Base-by-base conservation (phyloP, 139 green algal genomes). In the Micractinium sp. region DNA sequence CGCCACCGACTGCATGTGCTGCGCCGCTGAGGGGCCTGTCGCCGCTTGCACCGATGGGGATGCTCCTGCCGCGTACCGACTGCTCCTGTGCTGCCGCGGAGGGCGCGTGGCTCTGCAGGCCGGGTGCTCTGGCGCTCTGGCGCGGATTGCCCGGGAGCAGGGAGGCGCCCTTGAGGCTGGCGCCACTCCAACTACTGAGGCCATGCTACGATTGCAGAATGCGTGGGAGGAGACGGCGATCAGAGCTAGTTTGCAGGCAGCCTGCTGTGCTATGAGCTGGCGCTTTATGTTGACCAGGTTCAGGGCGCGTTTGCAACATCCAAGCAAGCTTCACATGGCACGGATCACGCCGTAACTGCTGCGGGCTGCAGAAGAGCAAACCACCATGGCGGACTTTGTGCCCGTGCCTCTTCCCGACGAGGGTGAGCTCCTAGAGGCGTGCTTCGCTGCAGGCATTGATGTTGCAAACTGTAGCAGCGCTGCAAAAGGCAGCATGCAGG, bases 401-500 rank as follows among this genome's bases (percentile, higher is more conserved):
- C 83, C 83, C 19, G 83, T 87, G 33, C 83, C 83, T 31, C 66
- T 87, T 80, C 83, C 83, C 4, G 39, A 87, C 83, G 83, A 87
- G 38, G 67, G 83, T 80, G 38, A 67, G 83, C 19, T 12, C 15
- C 9, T 22, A 3, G 5, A 2, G 35, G 74, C 14, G 22, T 35
- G 35, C 16, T 31, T 29, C 2, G 74, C 36, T 33, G 31, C 0
- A 29, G 14, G 74, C 4, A 47, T 0, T 41, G 73, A 78, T n/a
- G 47, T 9, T 56, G 7, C 47, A 56, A 56, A 56, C 5, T 56
- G 7, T 9, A 9, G 47, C 47, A 56, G 47, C 47, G 47, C 47
- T 56, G 47, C 3, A 39, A 19, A n/a, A 77, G 14, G 71, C 71
- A 7, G 31, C 1, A 1, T 1, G 33, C 23, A 31, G 12, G 25